Evolutionary conservation across 495 filamentous ascomycete species (phyloP).

Genomic region (Xylaria castorea): DNA sequence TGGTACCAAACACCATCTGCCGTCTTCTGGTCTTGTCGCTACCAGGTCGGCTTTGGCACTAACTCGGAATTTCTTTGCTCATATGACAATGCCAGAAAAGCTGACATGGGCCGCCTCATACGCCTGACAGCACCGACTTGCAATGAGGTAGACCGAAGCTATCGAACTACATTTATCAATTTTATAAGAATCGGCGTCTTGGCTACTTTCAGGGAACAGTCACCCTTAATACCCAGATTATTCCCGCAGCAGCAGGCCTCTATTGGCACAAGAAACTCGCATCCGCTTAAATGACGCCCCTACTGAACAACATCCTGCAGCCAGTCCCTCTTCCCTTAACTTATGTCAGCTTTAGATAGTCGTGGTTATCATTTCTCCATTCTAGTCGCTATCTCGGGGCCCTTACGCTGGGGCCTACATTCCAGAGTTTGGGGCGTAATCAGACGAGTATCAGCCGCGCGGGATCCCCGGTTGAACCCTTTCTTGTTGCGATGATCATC

Average conservation of each 20-base stretch:
- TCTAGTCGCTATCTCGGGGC: not conserved
- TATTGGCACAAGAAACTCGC: not conserved
- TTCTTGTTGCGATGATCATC: not conserved
- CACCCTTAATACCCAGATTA: too few species aligned
- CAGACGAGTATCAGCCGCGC: slow-evolving; percentile 11
- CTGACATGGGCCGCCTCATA: not conserved
- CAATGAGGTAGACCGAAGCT: not conserved
- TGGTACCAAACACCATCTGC: not conserved
- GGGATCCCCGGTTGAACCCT: slow-evolving; percentile 8
- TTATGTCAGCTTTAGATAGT: not conserved
- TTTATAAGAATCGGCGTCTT: too few species aligned
- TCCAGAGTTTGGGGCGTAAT: not conserved
- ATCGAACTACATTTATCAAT: not conserved
- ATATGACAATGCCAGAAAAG: not conserved
- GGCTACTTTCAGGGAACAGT: too few species aligned
- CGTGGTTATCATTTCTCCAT: not conserved
- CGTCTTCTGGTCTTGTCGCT: not conserved
- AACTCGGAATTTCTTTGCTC: not conserved
- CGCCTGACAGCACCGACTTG: not conserved
- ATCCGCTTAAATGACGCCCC: not conserved
- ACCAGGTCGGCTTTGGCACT: not conserved
- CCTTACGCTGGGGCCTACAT: not conserved
- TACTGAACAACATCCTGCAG: not conserved
- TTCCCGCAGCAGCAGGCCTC: too few species aligned
- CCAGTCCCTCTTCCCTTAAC: not conserved